phyloP scores from a whole-genome alignment of 495 filamentous ascomycete genomes.

The Immersiella caudata region DNA sequence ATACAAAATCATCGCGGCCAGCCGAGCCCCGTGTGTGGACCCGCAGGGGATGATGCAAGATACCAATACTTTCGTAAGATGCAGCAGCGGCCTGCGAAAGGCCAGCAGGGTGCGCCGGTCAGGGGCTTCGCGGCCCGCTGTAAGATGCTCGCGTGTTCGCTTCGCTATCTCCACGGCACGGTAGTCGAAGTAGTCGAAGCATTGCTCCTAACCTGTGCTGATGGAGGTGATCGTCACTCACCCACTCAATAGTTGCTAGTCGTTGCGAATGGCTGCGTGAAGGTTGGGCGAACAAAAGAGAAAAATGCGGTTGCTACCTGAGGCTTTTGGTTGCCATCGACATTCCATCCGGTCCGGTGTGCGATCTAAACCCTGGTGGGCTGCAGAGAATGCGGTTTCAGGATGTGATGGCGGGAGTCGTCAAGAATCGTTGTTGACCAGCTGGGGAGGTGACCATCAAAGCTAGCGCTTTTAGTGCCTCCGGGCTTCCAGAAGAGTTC shows the following conservation, averaged over 20 bases:
- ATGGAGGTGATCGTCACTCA: not conserved
- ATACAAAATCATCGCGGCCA: too few species aligned
- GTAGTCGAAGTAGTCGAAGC: too few species aligned
- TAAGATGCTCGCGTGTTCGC: too few species aligned
- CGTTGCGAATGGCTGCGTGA: not conserved
- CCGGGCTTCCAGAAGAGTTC: constrained; percentile 34
- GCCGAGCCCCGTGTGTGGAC: constrained; percentile 1
- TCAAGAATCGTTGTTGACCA: not conserved
- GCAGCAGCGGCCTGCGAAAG: too few species aligned
- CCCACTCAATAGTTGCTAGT: not conserved
- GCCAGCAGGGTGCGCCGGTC: too few species aligned
- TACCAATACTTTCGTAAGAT: not conserved
- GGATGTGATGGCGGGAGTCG: not conserved
- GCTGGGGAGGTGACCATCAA: not conserved
- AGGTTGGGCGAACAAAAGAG: not conserved
- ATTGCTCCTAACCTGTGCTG: not conserved
- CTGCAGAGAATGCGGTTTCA: not conserved
- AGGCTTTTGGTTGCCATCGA: not conserved
- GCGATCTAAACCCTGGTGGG: not conserved
- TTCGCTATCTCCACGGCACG: too few species aligned
- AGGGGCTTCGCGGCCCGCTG: too few species aligned
- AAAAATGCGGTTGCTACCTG: constrained; percentile 7
- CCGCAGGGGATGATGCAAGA: not conserved
- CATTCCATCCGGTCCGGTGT: not conserved
- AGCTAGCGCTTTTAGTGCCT: not conserved